phyloP scores from a whole-genome alignment of 257 asterid genomes.

The Striga asiatica region DNA sequence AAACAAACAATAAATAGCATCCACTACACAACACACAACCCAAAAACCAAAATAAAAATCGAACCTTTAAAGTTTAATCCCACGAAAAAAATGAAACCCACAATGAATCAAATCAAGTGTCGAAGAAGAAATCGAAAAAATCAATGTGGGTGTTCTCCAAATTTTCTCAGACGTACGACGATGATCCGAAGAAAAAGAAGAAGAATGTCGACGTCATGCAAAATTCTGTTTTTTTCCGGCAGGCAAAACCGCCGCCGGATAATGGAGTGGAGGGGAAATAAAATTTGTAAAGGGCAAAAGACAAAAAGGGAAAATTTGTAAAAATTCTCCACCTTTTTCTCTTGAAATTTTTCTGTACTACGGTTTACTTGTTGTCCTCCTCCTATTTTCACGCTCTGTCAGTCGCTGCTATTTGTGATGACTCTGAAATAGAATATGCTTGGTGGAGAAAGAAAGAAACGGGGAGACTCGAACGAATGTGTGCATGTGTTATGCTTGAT shows the following conservation, averaged over 20 bases:
- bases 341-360: neutral
- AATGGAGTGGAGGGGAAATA: conserved; percentile 1
- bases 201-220: neutral
- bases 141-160: neutral
- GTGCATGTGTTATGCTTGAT: too few species aligned
- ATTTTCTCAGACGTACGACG: neutral
- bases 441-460: neutral
- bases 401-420: neutral
- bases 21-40: too few species aligned
- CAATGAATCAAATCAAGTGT: neutral
- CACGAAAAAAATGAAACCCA: neutral
- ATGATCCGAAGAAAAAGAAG: neutral
- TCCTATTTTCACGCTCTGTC: conserved; percentile 20
- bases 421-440: too few species aligned
- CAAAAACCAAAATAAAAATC: too few species aligned
- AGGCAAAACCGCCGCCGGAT: conserved; percentile 26
- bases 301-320: neutral
- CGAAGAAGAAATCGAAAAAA: neutral
- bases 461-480: neutral
- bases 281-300: neutral
- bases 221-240: conserved; percentile 19
- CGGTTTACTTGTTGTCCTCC: neutral
- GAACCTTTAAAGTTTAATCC: too few species aligned
- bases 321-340: neutral
- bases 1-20: too few species aligned